Conservation (phyloP, 2,329 filamentous ascomycete species). For the Mariannaea sp. region DNA sequence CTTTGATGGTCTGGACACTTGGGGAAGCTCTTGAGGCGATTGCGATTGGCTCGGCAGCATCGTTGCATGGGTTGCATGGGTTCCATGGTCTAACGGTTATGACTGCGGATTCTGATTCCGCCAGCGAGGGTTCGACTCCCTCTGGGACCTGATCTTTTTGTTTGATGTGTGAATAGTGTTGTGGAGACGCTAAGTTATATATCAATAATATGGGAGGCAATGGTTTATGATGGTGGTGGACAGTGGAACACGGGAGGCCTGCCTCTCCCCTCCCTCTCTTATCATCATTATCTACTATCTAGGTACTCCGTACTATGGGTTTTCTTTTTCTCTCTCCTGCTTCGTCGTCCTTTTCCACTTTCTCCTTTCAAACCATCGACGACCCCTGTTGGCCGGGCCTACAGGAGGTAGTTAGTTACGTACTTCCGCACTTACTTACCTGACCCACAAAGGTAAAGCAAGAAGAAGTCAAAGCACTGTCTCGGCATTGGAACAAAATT, state of each 20-base stretch:
- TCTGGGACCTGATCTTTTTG: slow-evolving; percentile 26
- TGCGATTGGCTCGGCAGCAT: slow-evolving; percentile 23
- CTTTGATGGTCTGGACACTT: no score
- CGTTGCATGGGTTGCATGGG: slow-evolving; percentile 15
- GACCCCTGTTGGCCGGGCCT: no score
- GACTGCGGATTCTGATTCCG: slow-evolving; percentile 33
- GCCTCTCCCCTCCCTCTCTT: background rate
- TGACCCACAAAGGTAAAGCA: no score
- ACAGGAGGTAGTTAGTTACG: no score
- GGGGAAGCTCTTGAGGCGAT: slow-evolving; percentile 17
- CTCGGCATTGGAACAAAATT: no score
- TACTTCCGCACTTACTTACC: no score
- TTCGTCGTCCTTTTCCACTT: no score
- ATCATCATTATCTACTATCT: no score
- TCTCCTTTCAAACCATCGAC: no score
- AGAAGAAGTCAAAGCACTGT: no score
- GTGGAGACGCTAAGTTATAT: no score
- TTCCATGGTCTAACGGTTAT: slow-evolving; percentile 32
- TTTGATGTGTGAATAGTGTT: background rate
- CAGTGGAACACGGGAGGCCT: background rate
- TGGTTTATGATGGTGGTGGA: background rate
- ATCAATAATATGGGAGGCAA: no score
- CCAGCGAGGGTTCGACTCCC: slow-evolving; percentile 31
- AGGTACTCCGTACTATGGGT: background rate
- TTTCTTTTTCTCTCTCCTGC: background rate